A percentile compares a stretch with the other conserved stretches of the same genome.
Evolutionary conservation across 2,329 filamentous ascomycete genomes (phyloP).

Genomic region (Pleurostoma richardsiae): DNA sequence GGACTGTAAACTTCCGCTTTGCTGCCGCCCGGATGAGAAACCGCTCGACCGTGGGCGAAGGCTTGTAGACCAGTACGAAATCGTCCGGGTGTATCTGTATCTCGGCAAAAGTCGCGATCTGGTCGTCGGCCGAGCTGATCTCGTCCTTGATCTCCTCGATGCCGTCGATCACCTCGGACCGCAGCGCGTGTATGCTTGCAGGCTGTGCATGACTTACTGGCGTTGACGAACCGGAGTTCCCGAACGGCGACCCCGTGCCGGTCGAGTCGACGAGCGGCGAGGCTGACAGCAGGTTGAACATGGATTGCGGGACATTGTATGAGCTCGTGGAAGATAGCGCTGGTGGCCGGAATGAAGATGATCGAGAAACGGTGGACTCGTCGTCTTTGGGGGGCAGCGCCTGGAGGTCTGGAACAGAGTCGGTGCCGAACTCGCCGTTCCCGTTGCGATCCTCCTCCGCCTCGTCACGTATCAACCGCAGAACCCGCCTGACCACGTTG

Average conservation of each 20-base stretch:
- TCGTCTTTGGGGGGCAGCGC: constrained; percentile 9
- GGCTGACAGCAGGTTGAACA: constrained; percentile 84
- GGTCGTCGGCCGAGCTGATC: constrained; percentile 85
- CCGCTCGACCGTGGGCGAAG: constrained; percentile 79
- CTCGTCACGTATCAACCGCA: constrained; percentile 89
- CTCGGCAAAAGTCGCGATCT: constrained; percentile 82
- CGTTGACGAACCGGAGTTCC: constrained; percentile 27
- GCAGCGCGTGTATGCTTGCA: constrained; percentile 61
- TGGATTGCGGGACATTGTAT: constrained; percentile 65
- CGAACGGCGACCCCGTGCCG: constrained; percentile 38
- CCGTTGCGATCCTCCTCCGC: constrained; percentile 72
- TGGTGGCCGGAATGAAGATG: constrained; percentile 34
- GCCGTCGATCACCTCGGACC: constrained; percentile 86
- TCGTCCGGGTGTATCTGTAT: constrained; percentile 93
- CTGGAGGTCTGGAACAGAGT: constrained; percentile 47
- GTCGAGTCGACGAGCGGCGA: constrained; percentile 44
- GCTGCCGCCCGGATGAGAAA: constrained; percentile 84
- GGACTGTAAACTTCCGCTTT: constrained; percentile 87
- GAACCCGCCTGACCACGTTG: constrained; percentile 86
- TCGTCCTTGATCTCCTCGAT: constrained; percentile 97
- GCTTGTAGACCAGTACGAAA: constrained; percentile 83
- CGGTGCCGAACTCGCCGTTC: constrained; percentile 46
- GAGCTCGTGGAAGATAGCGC: constrained; percentile 58
- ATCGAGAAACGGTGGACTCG: constrained; percentile 6
- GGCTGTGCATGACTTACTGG: constrained; percentile 27